A percentile compares a stretch with the other conserved stretches of the same genome.
phyloP scores from a whole-genome alignment of 2,329 filamentous ascomycete genomes.

The Exophiala sideris region DNA sequence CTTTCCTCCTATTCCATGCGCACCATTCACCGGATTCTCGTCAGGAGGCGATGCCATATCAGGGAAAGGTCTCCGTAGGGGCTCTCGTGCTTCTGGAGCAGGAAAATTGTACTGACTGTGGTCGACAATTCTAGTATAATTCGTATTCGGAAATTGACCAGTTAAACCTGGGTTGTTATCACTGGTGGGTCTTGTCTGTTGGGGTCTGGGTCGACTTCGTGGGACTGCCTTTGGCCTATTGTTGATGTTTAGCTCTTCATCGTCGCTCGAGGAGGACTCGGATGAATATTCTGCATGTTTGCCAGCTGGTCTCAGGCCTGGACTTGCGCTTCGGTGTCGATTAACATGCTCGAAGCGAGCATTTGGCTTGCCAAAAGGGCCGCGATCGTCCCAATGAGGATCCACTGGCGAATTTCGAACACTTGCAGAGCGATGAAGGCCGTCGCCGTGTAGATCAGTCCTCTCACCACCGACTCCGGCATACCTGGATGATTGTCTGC shows the following conservation, averaged over 20 bases:
- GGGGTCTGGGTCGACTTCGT: constrained; percentile 13
- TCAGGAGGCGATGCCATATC: constrained; percentile 17
- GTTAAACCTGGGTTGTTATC: constrained; percentile 20
- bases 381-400: constrained; percentile 27
- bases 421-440: constrained; percentile 52
- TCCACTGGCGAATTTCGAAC: constrained; percentile 49
- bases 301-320: constrained; percentile 32
- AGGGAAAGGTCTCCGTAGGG: constrained; percentile 20
- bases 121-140: constrained; percentile 27
- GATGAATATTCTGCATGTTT: constrained; percentile 20
- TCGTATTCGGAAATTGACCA: constrained; percentile 26
- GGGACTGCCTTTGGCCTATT: constrained; percentile 39
- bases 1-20: constrained; percentile 6
- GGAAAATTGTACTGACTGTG: constrained; percentile 25
- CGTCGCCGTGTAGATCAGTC: constrained; percentile 53
- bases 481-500: constrained; percentile 53
- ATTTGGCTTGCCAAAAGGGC: constrained; percentile 36
- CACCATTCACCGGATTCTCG: constrained; percentile 1
- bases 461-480: constrained; percentile 54
- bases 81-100: constrained; percentile 22
- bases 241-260: constrained; percentile 18
- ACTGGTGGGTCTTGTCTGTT: constrained; percentile 3
- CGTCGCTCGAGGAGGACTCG: constrained; percentile 30
- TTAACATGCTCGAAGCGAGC: constrained; percentile 35
- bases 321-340: constrained; percentile 45